phyloP scores from a whole-genome alignment of 495 filamentous ascomycete genomes.

The Chaetomidium leptoderma region DNA sequence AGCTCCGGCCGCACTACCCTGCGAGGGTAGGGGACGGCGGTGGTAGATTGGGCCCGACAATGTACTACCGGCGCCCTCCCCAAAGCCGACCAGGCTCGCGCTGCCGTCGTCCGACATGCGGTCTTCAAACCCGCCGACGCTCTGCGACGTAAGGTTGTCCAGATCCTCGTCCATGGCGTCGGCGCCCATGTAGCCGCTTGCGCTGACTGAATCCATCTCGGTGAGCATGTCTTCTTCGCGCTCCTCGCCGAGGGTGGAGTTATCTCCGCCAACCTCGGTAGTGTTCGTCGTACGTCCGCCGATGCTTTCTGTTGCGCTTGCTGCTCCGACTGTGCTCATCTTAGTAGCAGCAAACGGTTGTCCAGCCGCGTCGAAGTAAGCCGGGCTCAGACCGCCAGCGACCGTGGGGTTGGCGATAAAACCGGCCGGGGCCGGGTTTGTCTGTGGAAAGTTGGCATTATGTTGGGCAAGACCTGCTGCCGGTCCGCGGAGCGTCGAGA shows the following conservation, averaged over 20 bases:
- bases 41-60: conserved; percentile 67
- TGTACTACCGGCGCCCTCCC: conserved; percentile 79
- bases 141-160: conserved; percentile 38
- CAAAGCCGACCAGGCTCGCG: conserved; percentile 76
- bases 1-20: not conserved
- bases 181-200: conserved; percentile 31
- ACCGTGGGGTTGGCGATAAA: conserved; percentile 14
- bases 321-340: conserved; percentile 82
- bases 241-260: conserved; percentile 40
- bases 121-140: conserved; percentile 60
- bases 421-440: conserved; percentile 31
- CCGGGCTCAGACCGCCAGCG: conserved; percentile 12
- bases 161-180: conserved; percentile 41
- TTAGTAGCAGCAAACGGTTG: conserved; percentile 55
- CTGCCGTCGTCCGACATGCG: conserved; percentile 71
- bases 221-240: conserved; percentile 42
- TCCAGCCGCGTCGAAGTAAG: conserved; percentile 68
- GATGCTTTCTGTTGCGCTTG: conserved; percentile 63
- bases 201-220: conserved; percentile 38
- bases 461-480: conserved; percentile 26
- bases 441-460: conserved; percentile 27
- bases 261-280: conserved; percentile 55
- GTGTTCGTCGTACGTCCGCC: conserved; percentile 57
- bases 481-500: conserved; percentile 60
- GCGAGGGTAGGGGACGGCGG: conserved; percentile 34